Percentiles rank a stretch among this genome's conserved stretches.
Conservation (phyloP, 1,284 basidiomycete genomes). For the Rugosomyces carneus region DNA sequence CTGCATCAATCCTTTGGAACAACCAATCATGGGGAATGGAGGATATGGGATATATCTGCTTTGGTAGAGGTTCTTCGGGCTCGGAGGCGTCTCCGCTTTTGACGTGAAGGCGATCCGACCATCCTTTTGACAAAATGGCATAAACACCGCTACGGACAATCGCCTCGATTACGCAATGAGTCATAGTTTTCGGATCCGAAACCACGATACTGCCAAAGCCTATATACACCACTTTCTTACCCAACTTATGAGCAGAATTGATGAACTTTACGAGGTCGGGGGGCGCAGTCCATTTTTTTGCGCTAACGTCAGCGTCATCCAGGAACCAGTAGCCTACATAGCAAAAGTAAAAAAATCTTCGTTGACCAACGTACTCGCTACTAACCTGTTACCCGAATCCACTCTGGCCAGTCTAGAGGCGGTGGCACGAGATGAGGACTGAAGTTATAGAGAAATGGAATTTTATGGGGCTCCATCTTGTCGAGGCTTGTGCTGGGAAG, state of each 20-base stretch:
- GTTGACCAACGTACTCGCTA: slow-evolving; percentile 3
- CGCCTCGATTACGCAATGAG: slow-evolving; percentile 84
- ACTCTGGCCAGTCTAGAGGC: slow-evolving; percentile 96
- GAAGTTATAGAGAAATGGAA: slow-evolving; percentile 98
- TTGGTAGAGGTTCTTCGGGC: slow-evolving; percentile 63
- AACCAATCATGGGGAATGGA: slow-evolving; percentile 97
- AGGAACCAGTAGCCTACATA: slow-evolving; percentile 88
- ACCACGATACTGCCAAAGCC: slow-evolving; percentile 99
- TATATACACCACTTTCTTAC: slow-evolving; percentile 94
- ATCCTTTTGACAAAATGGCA: slow-evolving; percentile 94
- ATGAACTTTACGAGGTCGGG: slow-evolving; percentile 79
- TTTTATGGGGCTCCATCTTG: slow-evolving; percentile 92
- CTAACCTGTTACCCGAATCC: slow-evolving; percentile 90
- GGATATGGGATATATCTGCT: slow-evolving; percentile 76
- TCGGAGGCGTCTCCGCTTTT: slow-evolving; percentile 57
- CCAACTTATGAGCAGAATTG: slow-evolving; percentile 59
- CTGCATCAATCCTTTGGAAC: slow-evolving; percentile 89
- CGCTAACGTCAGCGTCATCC: slow-evolving; percentile 81
- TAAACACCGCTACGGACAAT: slow-evolving; percentile 80
- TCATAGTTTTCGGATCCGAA: slow-evolving; percentile 89
- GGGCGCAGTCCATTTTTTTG: slow-evolving; percentile 86
- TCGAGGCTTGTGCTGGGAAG: slow-evolving; percentile 83
- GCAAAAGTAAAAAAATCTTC: slow-evolving; percentile 13
- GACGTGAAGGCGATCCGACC: slow-evolving; percentile 86
- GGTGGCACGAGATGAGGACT: slow-evolving; percentile 84